A percentile compares a stretch with the other conserved stretches of the same genome.
phyloP scores from a whole-genome alignment of 148 eudicot species.

The Cornus kousa region DNA sequence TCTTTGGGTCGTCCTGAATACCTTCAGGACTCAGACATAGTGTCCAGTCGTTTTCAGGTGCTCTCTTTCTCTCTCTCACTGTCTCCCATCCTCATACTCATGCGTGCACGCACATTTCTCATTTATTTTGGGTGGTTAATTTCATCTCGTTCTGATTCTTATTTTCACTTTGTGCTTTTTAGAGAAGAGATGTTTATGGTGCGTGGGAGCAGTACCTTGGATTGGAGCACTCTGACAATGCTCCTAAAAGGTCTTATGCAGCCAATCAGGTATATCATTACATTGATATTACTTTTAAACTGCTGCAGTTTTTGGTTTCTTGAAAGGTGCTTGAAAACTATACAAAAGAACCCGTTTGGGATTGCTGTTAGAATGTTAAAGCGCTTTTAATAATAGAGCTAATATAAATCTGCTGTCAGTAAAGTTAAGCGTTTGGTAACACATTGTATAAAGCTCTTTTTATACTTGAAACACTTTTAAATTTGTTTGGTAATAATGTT shows the following conservation, averaged over 20 bases:
- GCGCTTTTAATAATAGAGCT: no score
- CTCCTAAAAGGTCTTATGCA: slow-evolving; percentile 76
- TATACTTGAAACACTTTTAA: no score
- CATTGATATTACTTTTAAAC: background rate
- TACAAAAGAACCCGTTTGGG: no score
- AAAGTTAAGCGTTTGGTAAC: no score
- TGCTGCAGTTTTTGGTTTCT: slow-evolving; percentile 53
- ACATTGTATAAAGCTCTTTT: no score
- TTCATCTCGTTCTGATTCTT: background rate
- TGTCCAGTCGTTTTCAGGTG: slow-evolving; percentile 41
- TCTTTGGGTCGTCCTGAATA: slow-evolving; percentile 45
- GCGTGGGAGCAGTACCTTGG: slow-evolving; percentile 44
- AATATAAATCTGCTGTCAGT: no score
- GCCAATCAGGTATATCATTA: slow-evolving; percentile 69
- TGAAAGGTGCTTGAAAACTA: background rate
- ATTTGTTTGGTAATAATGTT: no score
- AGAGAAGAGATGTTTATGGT: slow-evolving; percentile 40
- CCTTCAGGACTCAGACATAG: slow-evolving; percentile 35
- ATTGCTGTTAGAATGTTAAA: no score
- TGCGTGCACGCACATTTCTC: background rate
- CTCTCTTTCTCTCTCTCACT: slow-evolving; percentile 4
- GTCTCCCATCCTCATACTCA: background rate
- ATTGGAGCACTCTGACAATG: slow-evolving; percentile 35
- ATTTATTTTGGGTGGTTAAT: background rate
- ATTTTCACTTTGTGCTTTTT: background rate